Conservation (phyloP, 2,329 filamentous ascomycete species). For the Aspergillus costaricaensis region DNA sequence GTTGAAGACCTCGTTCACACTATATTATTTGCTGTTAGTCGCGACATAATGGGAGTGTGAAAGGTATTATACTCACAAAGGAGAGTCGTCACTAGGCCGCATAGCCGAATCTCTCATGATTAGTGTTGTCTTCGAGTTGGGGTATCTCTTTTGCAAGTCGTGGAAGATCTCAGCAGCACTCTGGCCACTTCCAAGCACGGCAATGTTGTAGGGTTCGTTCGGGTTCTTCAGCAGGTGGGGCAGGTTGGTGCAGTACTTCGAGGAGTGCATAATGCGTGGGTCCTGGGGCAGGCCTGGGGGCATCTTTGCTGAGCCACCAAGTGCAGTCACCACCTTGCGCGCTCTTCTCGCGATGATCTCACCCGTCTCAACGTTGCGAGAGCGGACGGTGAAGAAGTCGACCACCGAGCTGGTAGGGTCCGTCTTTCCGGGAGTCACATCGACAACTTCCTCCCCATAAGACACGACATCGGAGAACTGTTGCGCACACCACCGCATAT, state of each 20-base stretch:
- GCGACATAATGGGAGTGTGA: not conserved
- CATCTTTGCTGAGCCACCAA: slow-evolving; percentile 69
- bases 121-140: slow-evolving; percentile 74
- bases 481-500: slow-evolving; percentile 86
- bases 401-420: slow-evolving; percentile 53
- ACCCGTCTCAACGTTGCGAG: slow-evolving; percentile 58
- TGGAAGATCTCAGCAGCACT: slow-evolving; percentile 95
- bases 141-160: slow-evolving; percentile 79
- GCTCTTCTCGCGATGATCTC: slow-evolving; percentile 43
- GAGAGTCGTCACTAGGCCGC: slow-evolving; percentile 90
- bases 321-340: slow-evolving; percentile 62
- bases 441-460: slow-evolving; percentile 76
- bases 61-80: slow-evolving; percentile 67
- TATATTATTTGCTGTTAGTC: slow-evolving; percentile 38
- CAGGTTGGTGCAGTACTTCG: slow-evolving; percentile 66
- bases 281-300: slow-evolving; percentile 69
- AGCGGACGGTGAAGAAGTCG: slow-evolving; percentile 68
- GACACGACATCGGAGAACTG: slow-evolving; percentile 73
- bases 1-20: slow-evolving; percentile 96
- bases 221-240: slow-evolving; percentile 43
- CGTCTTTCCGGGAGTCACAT: slow-evolving; percentile 63
- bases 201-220: slow-evolving; percentile 64
- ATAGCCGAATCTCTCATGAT: slow-evolving; percentile 82
- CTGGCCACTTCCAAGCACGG: slow-evolving; percentile 86
- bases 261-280: slow-evolving; percentile 81